Percentiles rank a stretch among this genome's conserved stretches.
phyloP scores from a whole-genome alignment of 1,284 basidiomycete species.

The Phlebopus sp. region DNA sequence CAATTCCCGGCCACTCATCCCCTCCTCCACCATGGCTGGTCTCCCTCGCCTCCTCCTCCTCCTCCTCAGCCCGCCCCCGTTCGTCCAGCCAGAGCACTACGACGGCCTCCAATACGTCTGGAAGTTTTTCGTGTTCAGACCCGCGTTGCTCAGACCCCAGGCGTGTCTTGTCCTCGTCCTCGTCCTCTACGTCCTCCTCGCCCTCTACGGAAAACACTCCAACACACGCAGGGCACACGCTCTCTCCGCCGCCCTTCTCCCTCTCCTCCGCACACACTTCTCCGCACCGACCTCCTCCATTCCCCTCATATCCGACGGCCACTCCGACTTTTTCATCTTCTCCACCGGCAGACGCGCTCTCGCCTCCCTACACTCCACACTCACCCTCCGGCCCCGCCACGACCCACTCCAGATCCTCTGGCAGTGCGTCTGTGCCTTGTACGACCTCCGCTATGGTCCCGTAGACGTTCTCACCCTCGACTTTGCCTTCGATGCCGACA shows the following conservation, averaged over 20 bases:
- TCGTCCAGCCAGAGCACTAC: slow-evolving; percentile 44
- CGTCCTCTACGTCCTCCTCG: slow-evolving; percentile 51
- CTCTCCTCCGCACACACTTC: slow-evolving; percentile 64
- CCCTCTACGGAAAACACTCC: slow-evolving; percentile 50
- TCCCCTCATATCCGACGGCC: slow-evolving; percentile 63
- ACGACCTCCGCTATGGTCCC: slow-evolving; percentile 73
- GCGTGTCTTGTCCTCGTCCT: slow-evolving; percentile 52
- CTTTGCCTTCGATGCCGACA: slow-evolving; percentile 64
- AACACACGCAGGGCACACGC: slow-evolving; percentile 56
- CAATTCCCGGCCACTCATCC: neutral
- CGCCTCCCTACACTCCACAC: slow-evolving; percentile 73
- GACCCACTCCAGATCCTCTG: slow-evolving; percentile 69
- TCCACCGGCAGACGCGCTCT: slow-evolving; percentile 82
- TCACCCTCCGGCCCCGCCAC: slow-evolving; percentile 79
- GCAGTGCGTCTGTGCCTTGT: slow-evolving; percentile 57
- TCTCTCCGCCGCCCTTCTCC: slow-evolving; percentile 59
- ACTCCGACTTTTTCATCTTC: slow-evolving; percentile 78
- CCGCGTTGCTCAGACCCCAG: slow-evolving; percentile 74
- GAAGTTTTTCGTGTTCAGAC: slow-evolving; percentile 77
- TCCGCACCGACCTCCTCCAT: slow-evolving; percentile 53
- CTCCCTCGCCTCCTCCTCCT: slow-evolving; percentile 39
- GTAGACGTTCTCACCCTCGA: slow-evolving; percentile 72
- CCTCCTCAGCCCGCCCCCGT: slow-evolving; percentile 47
- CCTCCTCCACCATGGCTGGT: no score
- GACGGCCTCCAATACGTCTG: slow-evolving; percentile 66